Base-by-base conservation (phyloP, 108 stramenopile species). In the Fragilariopsis cylindrus region DNA sequence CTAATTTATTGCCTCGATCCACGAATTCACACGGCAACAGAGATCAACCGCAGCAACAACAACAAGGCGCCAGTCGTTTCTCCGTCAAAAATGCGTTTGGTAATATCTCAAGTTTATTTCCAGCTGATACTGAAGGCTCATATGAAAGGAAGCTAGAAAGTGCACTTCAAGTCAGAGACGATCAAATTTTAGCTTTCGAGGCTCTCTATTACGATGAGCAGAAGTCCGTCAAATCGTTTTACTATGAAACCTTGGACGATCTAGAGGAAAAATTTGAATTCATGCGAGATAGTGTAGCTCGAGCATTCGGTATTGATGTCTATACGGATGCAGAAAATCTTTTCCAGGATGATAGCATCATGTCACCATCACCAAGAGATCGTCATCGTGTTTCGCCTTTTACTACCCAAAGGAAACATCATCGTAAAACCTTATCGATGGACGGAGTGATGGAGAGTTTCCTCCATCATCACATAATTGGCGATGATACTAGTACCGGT, bases 211-310 rank as follows among this genome's bases (percentile, higher is more conserved):
- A 69, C 65, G 60, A 73, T 44, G 90, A 92, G 67, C 81, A 79
- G 49, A 63, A 67, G 30, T 87, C 87, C 50, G 88, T 88, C 3
- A 72, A 82, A 19, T 46, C 60, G 0, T 92, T 92, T 78, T 91
- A 92, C 54, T 19, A 78, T 16, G 72, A 85, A 5, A 84, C 90
- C 49, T 41, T 84, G 45, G 39, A 80, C n/a, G 94, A 95, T 69
- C 60, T 91, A 30, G 81, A 83, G 55, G 70, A 85, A 70, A 81
- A 86, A 44, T 77, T 95, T 45, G 79, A 82, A 16, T 75, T 85
- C 3, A 53, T 95, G 2, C 70, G 78, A 46, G 89, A 91, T 49
- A 82, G 78, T 58, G 92, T 78, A 18, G 70, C 72, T 16, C 19
- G 57, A 58, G 76, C 75, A 56, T 62, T 64, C 11, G n/a, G n/a